Evolutionary conservation across 2,329 filamentous ascomycete species (phyloP), one percentile per base, ranked within the genome.

Genomic region (Talaromyces sp.): DNA sequence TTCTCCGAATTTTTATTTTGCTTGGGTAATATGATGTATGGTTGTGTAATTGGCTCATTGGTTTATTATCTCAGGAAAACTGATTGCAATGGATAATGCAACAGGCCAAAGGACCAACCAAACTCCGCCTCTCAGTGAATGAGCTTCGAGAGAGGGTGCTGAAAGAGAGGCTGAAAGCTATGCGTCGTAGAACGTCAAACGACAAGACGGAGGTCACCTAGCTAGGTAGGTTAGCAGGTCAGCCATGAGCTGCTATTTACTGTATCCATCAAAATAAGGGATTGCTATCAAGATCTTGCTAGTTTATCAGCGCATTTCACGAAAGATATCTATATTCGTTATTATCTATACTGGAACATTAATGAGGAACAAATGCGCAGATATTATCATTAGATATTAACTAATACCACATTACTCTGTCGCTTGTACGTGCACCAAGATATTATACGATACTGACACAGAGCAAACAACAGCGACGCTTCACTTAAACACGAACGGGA

Each of bases 141-240:
- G 73, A 77, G 61, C 68, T 79, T 45, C 76, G 73, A 62, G 75
- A 79, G 69, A 76, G 68, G 64, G 68, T 79, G 22, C 73, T 78
- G 9, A 75, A 73, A 61, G 78, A 79, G 67, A 76, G 72, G 63
- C 62, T 78, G 22, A 73, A 75, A 61, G 77, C 77, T 25, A 70
- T 76, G 67, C 74, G 76, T 52, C 73, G 74, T 60, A 70, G 69
- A 62, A 70, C 69, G 59, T 66, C 61, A 22, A 63, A 52, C 27
- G 54, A 66, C 39, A 59, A 62, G 39, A 49, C 56, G 19, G 33
- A 62, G 31, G 47, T 33, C 27, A 39, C 39, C 49, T 58, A 59
- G 47, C 25, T 50, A 60, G 65, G 61, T 66, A 66, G 65, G 64
- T 66, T 33, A 9, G 11, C 11, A 31, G 13, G 7, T 31, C 8